Percentiles rank a stretch among this genome's conserved stretches.
Evolutionary conservation across 2,329 filamentous ascomycete species (phyloP).

Genomic region (Penicillium nordicum): DNA sequence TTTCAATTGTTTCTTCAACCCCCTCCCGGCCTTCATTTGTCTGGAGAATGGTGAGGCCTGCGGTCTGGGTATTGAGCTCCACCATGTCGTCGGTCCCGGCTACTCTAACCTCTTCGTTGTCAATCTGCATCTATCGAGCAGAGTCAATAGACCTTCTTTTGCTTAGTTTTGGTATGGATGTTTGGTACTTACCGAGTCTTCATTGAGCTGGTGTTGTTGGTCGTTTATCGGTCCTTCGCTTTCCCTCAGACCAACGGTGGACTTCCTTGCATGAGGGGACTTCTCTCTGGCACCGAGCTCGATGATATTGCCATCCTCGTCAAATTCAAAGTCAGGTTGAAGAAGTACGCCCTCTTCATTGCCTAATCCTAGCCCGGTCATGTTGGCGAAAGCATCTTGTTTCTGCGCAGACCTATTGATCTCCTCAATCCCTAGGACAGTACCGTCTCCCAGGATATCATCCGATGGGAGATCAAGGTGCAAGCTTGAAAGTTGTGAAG

Average conservation of each 20-base stretch:
- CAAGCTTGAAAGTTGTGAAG: constrained; percentile 27
- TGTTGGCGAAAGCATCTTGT: constrained; percentile 24
- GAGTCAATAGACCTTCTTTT: not conserved
- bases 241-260: not conserved
- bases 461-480: constrained; percentile 51
- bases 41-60: not conserved
- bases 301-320: constrained; percentile 58
- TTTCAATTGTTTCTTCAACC: not conserved
- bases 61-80: not conserved
- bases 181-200: constrained; percentile 5
- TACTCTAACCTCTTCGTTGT: not conserved
- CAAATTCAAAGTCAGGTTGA: constrained; percentile 59
- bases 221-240: not conserved
- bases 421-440: constrained; percentile 42
- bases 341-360: constrained; percentile 47
- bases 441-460: constrained; percentile 39
- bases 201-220: not conserved
- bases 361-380: constrained; percentile 14
- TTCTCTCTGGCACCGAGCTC: constrained; percentile 37
- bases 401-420: constrained; percentile 38
- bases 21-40: not conserved
- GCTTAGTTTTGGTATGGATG: not conserved
- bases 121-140: not conserved
- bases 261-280: constrained; percentile 10
- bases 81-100: not conserved